Evolutionary conservation across 1,139 yeast species (phyloP).

Genomic region (Pichia sp.): DNA sequence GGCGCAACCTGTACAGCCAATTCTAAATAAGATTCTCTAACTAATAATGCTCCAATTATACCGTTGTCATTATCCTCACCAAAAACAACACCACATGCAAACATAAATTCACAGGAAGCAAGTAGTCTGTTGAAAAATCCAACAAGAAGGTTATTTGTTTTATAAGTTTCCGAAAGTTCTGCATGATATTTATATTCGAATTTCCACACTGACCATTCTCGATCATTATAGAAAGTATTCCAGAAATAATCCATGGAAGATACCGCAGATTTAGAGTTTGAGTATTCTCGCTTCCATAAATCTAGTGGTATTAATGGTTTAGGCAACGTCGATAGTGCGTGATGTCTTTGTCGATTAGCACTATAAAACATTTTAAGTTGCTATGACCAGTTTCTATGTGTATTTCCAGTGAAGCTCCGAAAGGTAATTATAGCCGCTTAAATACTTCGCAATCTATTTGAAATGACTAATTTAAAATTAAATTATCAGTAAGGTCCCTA

Average conservation of each 20-base stretch:
- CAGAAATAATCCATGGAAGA: slow-evolving; percentile 97
- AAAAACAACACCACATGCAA: slow-evolving; percentile 89
- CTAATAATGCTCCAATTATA: slow-evolving; percentile 87
- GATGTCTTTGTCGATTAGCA: slow-evolving; percentile 60
- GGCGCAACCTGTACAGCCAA: slow-evolving; percentile 99
- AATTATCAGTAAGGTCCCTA: too few species aligned
- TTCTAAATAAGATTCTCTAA: slow-evolving; percentile 84
- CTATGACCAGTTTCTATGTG: too few species aligned
- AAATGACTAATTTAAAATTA: too few species aligned
- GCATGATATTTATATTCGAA: slow-evolving; percentile 97
- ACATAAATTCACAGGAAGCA: slow-evolving; percentile 88
- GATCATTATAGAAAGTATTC: slow-evolving; percentile 79
- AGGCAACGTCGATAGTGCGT: slow-evolving; percentile 84
- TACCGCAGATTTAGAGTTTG: slow-evolving; percentile 95
- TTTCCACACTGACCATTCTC: slow-evolving; percentile 93
- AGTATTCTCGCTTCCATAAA: slow-evolving; percentile 95
- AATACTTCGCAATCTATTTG: too few species aligned
- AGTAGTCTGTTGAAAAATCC: slow-evolving; percentile 96
- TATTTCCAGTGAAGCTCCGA: too few species aligned
- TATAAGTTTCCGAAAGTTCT: slow-evolving; percentile 92
- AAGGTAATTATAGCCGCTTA: too few species aligned
- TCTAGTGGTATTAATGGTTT: slow-evolving; percentile 64
- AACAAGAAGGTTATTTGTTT: slow-evolving; percentile 97
- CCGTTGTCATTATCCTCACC: slow-evolving; percentile 99
- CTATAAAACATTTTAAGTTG: too few species aligned